Conservation (phyloP, 2,329 filamentous ascomycete genomes). For the Claviceps pazoutovae region DNA sequence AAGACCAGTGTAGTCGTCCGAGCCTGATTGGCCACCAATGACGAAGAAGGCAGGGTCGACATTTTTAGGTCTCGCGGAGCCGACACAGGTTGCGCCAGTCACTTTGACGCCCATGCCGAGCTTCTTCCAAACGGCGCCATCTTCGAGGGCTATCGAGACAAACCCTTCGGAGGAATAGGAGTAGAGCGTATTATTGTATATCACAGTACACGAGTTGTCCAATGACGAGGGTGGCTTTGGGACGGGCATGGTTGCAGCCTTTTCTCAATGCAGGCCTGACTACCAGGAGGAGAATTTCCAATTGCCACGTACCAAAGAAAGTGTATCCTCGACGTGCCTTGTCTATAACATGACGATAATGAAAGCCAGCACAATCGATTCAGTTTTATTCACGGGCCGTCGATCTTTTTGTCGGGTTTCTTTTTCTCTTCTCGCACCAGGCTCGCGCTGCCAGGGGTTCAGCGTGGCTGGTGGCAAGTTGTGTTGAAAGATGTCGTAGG, state of each 20-base stretch:
- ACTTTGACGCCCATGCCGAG: conserved; percentile 55
- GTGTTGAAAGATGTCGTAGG: not conserved
- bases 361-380: conserved; percentile 1
- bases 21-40: conserved; percentile 53
- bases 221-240: conserved; percentile 58
- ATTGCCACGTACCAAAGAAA: not conserved
- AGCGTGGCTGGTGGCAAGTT: not conserved
- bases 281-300: not conserved
- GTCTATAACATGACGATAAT: conserved; percentile 5
- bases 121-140: conserved; percentile 58
- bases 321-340: not conserved
- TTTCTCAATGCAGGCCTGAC: conserved; percentile 1
- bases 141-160: conserved; percentile 53
- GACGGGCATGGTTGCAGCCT: conserved; percentile 44
- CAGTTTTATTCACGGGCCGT: not conserved
- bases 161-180: conserved; percentile 65
- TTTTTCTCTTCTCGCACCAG: not conserved
- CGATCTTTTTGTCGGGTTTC: not conserved
- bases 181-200: conserved; percentile 73
- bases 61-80: conserved; percentile 45
- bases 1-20: conserved; percentile 53
- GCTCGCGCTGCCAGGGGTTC: not conserved
- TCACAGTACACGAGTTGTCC: conserved; percentile 65
- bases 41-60: conserved; percentile 57
- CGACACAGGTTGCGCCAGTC: conserved; percentile 64